Base-by-base conservation (phyloP, 164 flowering plant species). In the Houttuynia cordata region DNA sequence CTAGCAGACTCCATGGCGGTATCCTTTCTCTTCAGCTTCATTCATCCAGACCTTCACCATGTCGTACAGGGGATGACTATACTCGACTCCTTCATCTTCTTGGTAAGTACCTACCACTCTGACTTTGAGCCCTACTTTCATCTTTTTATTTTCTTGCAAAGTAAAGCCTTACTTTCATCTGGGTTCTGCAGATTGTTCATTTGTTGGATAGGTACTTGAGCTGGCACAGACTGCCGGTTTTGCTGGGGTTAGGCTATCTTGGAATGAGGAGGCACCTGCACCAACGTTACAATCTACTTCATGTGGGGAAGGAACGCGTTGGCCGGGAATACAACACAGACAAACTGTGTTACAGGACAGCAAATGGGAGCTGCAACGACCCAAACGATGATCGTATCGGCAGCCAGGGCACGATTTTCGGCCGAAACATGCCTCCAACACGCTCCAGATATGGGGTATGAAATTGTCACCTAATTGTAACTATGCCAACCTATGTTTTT, bases 151-250 rank as follows among this genome's bases (percentile, higher is more conserved):
- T 17, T 20, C 24, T 17, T n/a, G 0, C 1, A 25, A 10, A 53
- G 10, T 10, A 7, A 40, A 19, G 18, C 0, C 41, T 10, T 21
- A 41, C 55, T 19, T 14, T 56, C 47, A 18, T 1, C n/a, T n/a
- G 47, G 39, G 62, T 7, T 51, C 14, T 57, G 49, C 66, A 74
- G 76, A 57, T 76, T 7, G 42, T 79, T 23, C 80, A 79, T 57
- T 60, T 41, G 9, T 18, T 76, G 19, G 82, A 79, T 50, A 76
- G 66, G 69, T 20, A 64, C 22, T 69, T 71, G 9, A 25, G 61
- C 50, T 79, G 82, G 82, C 78, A 74, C 53, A 58, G 74, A 3
- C 55, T 79, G 24, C 82, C 82, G 8, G 82, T 79, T 53, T 39
- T 76, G 17, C 40, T 79, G 53, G 82, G 80, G 42, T 49, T 76